Conservation (phyloP, 164 flowering plant genomes). For the Brasenia schreberi region DNA sequence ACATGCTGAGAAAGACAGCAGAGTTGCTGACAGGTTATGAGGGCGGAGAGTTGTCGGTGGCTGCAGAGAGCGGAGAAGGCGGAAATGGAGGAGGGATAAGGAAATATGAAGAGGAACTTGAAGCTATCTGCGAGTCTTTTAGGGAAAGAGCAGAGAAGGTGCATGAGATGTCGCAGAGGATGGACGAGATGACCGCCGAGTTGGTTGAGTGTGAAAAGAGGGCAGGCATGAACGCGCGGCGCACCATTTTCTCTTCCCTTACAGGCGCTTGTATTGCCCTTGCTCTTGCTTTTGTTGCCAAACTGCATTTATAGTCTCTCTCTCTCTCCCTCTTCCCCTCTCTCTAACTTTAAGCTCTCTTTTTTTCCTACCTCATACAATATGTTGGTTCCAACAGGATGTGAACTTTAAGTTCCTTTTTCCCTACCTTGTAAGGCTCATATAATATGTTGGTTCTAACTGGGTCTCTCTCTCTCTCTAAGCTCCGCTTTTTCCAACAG, state of each 20-base stretch:
- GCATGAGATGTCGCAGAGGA: constrained; percentile 1
- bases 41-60: background rate
- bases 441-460: too few relatives aligned
- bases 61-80: background rate
- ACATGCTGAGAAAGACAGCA: background rate
- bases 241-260: background rate
- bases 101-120: background rate
- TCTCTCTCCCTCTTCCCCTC: background rate
- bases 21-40: background rate
- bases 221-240: background rate
- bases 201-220: background rate
- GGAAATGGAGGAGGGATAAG: background rate
- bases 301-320: background rate
- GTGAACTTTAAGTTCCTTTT: too few relatives aligned
- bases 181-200: background rate
- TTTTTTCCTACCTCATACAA: background rate
- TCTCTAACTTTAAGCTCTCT: background rate
- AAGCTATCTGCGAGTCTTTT: background rate
- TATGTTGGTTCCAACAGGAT: too few relatives aligned
- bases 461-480: too few relatives aligned
- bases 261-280: background rate
- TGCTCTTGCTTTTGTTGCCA: background rate
- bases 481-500: too few relatives aligned
- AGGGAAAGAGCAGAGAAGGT: constrained; percentile 1
- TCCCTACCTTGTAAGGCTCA: too few relatives aligned